Evolutionary conservation across 306 rosid species (phyloP), one percentile per base, ranked within the genome.

Genomic region (Vigna nakashimae): DNA sequence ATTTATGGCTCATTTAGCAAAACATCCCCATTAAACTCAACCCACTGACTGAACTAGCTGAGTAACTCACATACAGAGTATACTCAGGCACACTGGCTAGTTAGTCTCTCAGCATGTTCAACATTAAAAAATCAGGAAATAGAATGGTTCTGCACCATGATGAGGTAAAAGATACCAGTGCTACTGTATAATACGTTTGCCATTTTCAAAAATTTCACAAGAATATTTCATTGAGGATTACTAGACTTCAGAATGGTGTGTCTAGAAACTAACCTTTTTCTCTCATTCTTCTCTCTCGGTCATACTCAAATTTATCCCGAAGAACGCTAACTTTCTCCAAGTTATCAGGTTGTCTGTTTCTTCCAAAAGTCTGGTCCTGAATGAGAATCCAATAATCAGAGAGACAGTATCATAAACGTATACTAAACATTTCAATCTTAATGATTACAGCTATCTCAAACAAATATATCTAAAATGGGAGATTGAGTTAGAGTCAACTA

Each of bases 271-370:
- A 79, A 94, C 97, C 98, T 90, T 88, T 94, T 52, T 94, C 97
- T 69, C 78, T 87, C 97, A 90, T 90, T 87, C 97, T 90, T 86
- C 71, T 89, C 85, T 94, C 97, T 74, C 98, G 84, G 82, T 92
- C 98, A 65, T 88, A 92, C 86, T 94, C 98, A 82, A 94, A 94
- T 80, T 92, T 92, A 82, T 94, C 97, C 70, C 93, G 89, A 78
- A 94, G 86, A 24, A 84, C 91, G 90, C 52, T 86, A 73, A 84
- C 96, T 80, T 82, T 91, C 71, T 92, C 96, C 97, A 85, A 79
- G 24, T 71, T 82, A 84, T 85, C 90, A 71, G 82, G 89, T 70
- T 81, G 87, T 71, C 60, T 83, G 79, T 74, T 87, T 81, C 86
- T 87, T 78, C 70, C 88, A 53, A 75, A 86, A 76, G 86, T 81